Evolutionary conservation across 495 filamentous ascomycete genomes (phyloP), one percentile per base, ranked within the genome.

Genomic region (Talaromyces wortmannii): DNA sequence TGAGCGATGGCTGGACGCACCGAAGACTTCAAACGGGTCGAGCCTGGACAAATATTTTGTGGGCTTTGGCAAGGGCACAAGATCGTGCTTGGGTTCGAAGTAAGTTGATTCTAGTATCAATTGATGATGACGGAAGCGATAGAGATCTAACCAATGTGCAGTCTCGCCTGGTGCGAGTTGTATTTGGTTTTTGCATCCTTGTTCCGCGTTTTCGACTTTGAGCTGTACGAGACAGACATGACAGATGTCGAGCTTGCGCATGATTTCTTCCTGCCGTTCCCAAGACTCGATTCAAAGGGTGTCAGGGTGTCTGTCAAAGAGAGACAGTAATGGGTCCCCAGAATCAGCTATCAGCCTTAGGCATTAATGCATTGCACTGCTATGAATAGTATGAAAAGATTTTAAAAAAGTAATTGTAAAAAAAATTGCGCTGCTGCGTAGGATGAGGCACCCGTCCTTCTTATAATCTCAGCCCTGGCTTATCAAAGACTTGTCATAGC

Each of bases 1-100:
- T 3, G 69, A 77, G 33, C 69, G 78, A 17, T 81, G 74, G 73
- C 49, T 65, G 52, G 63, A 66, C 43, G 57, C 59, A 2, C 17
- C 62, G 18, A 60, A 61, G 31, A 52, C 59, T 31, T 56, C n/a
- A 23, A 30, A 31, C 13, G 50, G 50, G 31, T 30, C 50, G 23
- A 44, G 50, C 50, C 31, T 44, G n/a, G 50, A 52, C 31, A 52
- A 18, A 10, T 44, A 44, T 40, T 40, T 44, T 31, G 30, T 52
- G 15, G 40, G 50, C 47, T 49, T 52, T 52, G 40, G 32, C 15
- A 40, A 40, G 40, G 50, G 40, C 33, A 52, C 31, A 44, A 52
- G 32, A 17, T 40, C 50, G 31, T 40, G 50, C 40, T 40, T 52
- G 32, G 50, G 50, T 40, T 18, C 31, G 32, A 52, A 52, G 50